Evolutionary conservation across 2,329 filamentous ascomycete genomes (phyloP).

Genomic region (Paraconiothyrium sp.): DNA sequence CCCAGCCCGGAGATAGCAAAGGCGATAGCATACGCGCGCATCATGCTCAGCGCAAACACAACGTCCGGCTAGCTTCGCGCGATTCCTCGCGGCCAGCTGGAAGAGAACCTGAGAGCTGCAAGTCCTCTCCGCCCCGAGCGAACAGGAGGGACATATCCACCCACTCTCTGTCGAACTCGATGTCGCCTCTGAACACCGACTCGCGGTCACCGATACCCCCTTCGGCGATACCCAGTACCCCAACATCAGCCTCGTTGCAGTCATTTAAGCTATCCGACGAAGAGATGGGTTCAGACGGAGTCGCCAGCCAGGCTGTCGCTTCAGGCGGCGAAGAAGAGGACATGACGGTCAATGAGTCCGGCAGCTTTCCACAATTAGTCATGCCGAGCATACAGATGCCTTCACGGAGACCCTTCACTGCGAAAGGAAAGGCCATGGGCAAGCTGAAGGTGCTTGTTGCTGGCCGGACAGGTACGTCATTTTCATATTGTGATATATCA

Average conservation of each 20-base stretch:
- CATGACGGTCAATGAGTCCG: conserved; percentile 43
- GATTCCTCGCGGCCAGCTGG: conserved; percentile 31
- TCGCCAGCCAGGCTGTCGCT: conserved; percentile 63
- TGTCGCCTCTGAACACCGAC: conserved; percentile 38
- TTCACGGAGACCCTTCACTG: conserved; percentile 86
- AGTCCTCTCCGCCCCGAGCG: conserved; percentile 30
- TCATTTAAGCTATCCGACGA: conserved; percentile 68
- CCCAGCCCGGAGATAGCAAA: conserved; percentile 31
- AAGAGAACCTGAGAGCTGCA: conserved; percentile 31
- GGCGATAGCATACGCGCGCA: conserved; percentile 35
- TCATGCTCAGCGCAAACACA: conserved; percentile 43
- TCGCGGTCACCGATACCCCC: conserved; percentile 56
- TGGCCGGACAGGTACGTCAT: conserved; percentile 73
- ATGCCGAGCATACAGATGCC: conserved; percentile 98
- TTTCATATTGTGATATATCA: background rate
- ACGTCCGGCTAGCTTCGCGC: conserved; percentile 31
- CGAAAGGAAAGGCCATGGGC: conserved; percentile 83
- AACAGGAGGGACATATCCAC: conserved; percentile 35
- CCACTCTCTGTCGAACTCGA: conserved; percentile 32
- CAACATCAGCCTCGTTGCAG: conserved; percentile 67
- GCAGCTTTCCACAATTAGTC: conserved; percentile 77
- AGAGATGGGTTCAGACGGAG: conserved; percentile 64
- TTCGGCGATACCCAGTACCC: conserved; percentile 65
- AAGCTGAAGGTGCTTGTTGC: conserved; percentile 89
- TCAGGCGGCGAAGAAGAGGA: conserved; percentile 64